Evolutionary conservation across 257 asterid species (phyloP).

Genomic region (Solanum sejunctum): DNA sequence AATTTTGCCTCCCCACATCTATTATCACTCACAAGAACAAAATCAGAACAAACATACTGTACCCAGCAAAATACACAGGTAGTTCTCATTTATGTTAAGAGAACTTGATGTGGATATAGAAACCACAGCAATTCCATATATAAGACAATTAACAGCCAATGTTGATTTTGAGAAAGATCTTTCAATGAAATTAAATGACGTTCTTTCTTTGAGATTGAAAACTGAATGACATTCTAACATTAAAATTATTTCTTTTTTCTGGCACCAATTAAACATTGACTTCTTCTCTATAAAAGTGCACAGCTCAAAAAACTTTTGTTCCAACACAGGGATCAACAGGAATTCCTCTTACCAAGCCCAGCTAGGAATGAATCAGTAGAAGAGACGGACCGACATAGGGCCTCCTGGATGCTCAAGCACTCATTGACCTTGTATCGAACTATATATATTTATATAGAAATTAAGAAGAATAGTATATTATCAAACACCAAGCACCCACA

Average conservation of each 20-base stretch:
- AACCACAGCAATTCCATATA: neutral
- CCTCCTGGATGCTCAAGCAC: too few species aligned
- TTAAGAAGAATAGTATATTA: too few species aligned
- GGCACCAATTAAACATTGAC: neutral
- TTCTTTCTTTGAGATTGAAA: neutral
- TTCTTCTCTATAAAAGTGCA: neutral
- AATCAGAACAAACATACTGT: neutral
- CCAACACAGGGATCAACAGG: neutral
- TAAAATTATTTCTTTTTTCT: neutral
- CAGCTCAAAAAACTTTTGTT: neutral
- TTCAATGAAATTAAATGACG: neutral
- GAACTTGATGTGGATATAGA: neutral
- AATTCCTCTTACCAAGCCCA: neutral
- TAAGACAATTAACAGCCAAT: neutral
- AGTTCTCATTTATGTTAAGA: neutral
- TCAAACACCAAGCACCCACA: too few species aligned
- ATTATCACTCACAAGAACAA: neutral
- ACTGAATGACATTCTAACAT: neutral
- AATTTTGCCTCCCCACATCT: neutral
- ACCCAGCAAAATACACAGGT: neutral
- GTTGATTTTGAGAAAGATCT: neutral
- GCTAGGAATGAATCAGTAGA: too few species aligned
- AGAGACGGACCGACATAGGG: too few species aligned
- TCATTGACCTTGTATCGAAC: too few species aligned
- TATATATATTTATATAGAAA: too few species aligned